phyloP scores from a whole-genome alignment of 2,329 filamentous ascomycete species.

The Cordyceps sp. region DNA sequence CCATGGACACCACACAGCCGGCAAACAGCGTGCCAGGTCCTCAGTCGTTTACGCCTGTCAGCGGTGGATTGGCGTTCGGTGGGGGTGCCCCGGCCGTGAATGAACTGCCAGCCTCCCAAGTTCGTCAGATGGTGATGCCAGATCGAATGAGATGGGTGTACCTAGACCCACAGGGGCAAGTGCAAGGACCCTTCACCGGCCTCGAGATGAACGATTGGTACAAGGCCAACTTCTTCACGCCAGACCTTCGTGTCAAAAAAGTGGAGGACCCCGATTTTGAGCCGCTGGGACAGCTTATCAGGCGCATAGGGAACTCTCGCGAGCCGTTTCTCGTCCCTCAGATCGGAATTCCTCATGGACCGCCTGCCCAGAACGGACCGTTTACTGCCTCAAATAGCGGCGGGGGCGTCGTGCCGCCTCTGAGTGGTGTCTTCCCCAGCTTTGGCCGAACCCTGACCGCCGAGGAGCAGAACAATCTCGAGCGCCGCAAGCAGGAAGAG shows the following conservation, averaged over 20 bases:
- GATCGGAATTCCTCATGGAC: constrained; percentile 85
- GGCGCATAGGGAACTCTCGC: constrained; percentile 89
- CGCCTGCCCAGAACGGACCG: constrained; percentile 35
- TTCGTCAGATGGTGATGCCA: constrained; percentile 95
- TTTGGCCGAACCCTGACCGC: constrained; percentile 94
- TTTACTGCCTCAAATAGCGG: constrained; percentile 34
- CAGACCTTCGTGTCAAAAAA: constrained; percentile 88
- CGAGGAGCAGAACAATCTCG: constrained; percentile 93
- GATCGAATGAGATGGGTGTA: constrained; percentile 99
- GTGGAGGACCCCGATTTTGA: constrained; percentile 89
- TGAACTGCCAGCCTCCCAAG: constrained; percentile 46
- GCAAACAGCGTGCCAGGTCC: constrained; percentile 13
- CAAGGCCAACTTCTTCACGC: constrained; percentile 93
- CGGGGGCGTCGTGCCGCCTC: constrained; percentile 63
- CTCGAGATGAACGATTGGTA: constrained; percentile 99
- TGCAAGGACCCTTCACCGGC: constrained; percentile 89
- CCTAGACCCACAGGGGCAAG: constrained; percentile 78
- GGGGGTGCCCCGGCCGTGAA: constrained; percentile 15
- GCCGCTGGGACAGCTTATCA: constrained; percentile 82
- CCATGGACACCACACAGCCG: constrained; percentile 20
- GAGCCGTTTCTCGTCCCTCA: constrained; percentile 96
- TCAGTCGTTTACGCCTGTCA: constrained; percentile 19
- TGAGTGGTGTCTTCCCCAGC: constrained; percentile 85
- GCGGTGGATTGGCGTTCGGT: constrained; percentile 17
- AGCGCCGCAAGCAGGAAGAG: constrained; percentile 93